A percentile compares a stretch with the other conserved stretches of the same genome.
Conservation (phyloP, 2,329 filamentous ascomycete genomes). For the Sporothrix curviconia region DNA sequence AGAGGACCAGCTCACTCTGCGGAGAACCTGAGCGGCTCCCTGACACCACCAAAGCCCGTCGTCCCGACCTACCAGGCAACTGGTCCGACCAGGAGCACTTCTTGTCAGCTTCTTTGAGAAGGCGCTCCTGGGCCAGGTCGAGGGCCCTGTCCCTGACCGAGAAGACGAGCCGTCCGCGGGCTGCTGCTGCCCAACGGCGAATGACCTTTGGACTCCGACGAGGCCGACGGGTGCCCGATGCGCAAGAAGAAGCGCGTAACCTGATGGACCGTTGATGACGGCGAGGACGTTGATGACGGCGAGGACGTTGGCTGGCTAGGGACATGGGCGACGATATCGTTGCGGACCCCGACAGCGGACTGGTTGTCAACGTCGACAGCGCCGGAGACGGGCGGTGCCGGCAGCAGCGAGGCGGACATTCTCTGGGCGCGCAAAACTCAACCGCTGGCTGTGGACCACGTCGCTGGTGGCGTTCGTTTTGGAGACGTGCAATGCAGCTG, state of each 20-base stretch:
- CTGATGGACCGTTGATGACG: no score
- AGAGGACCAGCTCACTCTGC: conserved; percentile 81
- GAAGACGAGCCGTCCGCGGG: conserved; percentile 61
- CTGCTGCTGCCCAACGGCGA: no score
- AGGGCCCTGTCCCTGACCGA: conserved; percentile 61
- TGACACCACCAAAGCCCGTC: conserved; percentile 67
- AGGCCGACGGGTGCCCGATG: conserved; percentile 56
- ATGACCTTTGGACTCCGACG: conserved; percentile 64
- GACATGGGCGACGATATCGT: conserved; percentile 93
- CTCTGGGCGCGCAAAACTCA: conserved; percentile 93
- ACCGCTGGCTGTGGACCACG: conserved; percentile 89
- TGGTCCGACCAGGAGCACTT: conserved; percentile 91
- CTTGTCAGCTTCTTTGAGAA: conserved; percentile 95
- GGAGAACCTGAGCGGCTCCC: conserved; percentile 54
- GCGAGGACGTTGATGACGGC: conserved; percentile 73
- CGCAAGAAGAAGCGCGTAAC: conserved; percentile 48
- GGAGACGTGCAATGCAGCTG: conserved; percentile 93
- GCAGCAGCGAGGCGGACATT: conserved; percentile 90
- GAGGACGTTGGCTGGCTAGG: conserved; percentile 90
- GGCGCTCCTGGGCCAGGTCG: conserved; percentile 81
- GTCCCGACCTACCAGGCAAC: conserved; percentile 84
- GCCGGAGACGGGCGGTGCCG: conserved; percentile 72
- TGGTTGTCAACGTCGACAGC: conserved; percentile 89
- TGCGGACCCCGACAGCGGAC: conserved; percentile 75
- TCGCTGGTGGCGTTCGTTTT: conserved; percentile 93